Conservation (phyloP, 1,139 yeast genomes). For the Geotrichum restrictum region DNA sequence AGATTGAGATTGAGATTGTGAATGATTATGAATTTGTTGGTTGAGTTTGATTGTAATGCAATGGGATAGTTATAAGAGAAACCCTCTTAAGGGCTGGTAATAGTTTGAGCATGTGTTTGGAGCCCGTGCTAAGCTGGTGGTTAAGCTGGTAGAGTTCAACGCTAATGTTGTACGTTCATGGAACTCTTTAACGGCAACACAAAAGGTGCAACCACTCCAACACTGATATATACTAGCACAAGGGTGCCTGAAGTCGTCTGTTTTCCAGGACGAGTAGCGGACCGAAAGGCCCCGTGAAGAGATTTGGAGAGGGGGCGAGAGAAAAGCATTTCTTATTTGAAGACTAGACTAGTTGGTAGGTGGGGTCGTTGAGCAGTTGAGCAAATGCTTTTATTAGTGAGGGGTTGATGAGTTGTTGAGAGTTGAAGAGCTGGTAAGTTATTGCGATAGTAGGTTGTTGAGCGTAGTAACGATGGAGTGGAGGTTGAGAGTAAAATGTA, state of each 20-base stretch:
- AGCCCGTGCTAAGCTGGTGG: not conserved
- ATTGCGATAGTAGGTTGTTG: too few species aligned
- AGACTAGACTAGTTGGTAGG: not conserved
- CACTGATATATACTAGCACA: constrained; percentile 20
- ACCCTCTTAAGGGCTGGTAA: too few species aligned
- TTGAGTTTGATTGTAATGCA: not conserved
- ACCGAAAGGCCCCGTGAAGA: constrained; percentile 4
- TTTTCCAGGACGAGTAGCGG: not conserved
- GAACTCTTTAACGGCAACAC: constrained; percentile 20
- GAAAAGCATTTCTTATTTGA: constrained; percentile 5
- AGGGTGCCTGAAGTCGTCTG: constrained; percentile 14
- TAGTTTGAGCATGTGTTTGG: too few species aligned
- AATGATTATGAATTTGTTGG: not conserved
- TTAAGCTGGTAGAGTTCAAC: not conserved
- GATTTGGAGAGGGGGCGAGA: constrained; percentile 14
- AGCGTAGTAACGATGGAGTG: too few species aligned
- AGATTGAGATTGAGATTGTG: too few species aligned
- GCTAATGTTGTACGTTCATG: not conserved
- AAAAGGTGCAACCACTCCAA: constrained; percentile 21
- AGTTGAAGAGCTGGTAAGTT: too few species aligned
- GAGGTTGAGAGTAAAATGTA: too few species aligned
- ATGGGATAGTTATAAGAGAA: too few species aligned
- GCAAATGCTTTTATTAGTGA: too few species aligned
- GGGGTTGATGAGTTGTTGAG: too few species aligned
- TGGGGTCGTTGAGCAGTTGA: too few species aligned